phyloP scores from a whole-genome alignment of 495 filamentous ascomycete species.

The Arthonia radiata region DNA sequence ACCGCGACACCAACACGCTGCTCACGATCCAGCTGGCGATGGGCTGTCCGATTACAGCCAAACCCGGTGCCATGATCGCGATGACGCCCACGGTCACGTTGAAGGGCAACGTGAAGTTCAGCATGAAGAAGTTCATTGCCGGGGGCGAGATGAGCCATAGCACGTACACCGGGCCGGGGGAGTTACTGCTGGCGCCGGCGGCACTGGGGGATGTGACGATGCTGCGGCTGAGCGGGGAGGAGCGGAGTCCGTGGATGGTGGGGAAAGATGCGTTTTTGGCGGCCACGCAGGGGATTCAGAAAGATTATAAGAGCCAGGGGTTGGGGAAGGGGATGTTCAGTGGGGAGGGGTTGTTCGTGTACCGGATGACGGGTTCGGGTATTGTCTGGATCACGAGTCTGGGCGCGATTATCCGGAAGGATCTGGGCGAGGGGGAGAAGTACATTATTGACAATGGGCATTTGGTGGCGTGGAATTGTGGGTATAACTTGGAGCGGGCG shows the following conservation, averaged over 20 bases:
- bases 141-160: constrained; percentile 63
- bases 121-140: constrained; percentile 59
- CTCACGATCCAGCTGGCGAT: constrained; percentile 74
- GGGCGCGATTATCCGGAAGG: constrained; percentile 85
- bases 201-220: constrained; percentile 70
- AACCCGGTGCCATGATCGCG: constrained; percentile 80
- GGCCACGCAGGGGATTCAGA: constrained; percentile 48
- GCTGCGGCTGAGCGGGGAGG: constrained; percentile 39
- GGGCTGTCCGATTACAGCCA: constrained; percentile 59
- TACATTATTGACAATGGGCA: constrained; percentile 94
- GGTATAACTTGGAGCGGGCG: constrained; percentile 72
- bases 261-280: constrained; percentile 31
- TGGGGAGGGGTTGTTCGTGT: constrained; percentile 80
- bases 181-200: constrained; percentile 59
- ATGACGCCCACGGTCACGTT: constrained; percentile 78
- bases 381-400: constrained; percentile 77
- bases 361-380: constrained; percentile 57
- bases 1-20: constrained; percentile 74
- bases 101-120: constrained; percentile 57
- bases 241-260: constrained; percentile 12
- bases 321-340: constrained; percentile 84
- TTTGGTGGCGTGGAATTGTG: constrained; percentile 90
- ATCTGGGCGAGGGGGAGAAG: constrained; percentile 62
- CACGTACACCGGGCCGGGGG: constrained; percentile 72
- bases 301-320: constrained; percentile 67